Percentiles rank a stretch among this genome's conserved stretches.
phyloP scores from a whole-genome alignment of 2,329 filamentous ascomycete genomes.

The Botrytis hyacinthi region DNA sequence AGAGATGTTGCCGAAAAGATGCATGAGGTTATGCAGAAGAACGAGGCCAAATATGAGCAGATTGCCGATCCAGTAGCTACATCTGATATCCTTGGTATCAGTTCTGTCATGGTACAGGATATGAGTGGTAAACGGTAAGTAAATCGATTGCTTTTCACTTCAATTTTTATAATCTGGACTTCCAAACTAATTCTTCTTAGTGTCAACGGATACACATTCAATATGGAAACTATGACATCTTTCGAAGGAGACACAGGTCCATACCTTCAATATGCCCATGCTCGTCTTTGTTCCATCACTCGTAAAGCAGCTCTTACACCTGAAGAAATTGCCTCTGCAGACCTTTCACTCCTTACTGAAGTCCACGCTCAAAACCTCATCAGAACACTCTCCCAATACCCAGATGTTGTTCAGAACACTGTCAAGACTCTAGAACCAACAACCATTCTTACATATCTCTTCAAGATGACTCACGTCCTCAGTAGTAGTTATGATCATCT shows the following conservation, averaged over 20 bases:
- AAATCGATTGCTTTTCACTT: neutral
- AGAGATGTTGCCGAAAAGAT: conserved; percentile 86
- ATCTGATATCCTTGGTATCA: conserved; percentile 88
- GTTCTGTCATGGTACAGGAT: conserved; percentile 95
- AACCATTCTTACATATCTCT: conserved; percentile 67
- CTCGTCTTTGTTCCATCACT: conserved; percentile 65
- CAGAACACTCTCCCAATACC: conserved; percentile 77
- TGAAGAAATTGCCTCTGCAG: conserved; percentile 59
- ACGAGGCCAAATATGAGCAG: conserved; percentile 85
- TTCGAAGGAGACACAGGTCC: conserved; percentile 85
- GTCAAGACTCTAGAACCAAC: conserved; percentile 78
- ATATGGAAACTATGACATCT: conserved; percentile 78
- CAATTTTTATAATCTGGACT: conserved; percentile 13
- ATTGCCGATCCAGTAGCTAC: conserved; percentile 78
- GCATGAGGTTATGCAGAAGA: conserved; percentile 95
- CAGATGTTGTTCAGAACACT: conserved; percentile 80
- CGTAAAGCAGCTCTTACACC: conserved; percentile 53
- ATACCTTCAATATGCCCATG: conserved; percentile 81
- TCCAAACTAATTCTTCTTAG: conserved; percentile 36
- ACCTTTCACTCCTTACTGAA: conserved; percentile 68
- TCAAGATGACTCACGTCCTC: conserved; percentile 81
- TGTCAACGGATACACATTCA: conserved; percentile 68
- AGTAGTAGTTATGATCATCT: conserved; percentile 81
- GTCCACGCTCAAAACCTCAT: conserved; percentile 70
- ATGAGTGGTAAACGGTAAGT: conserved; percentile 88